phyloP scores from a whole-genome alignment of 2,329 filamentous ascomycete genomes.

The Alternaria gansuensis region DNA sequence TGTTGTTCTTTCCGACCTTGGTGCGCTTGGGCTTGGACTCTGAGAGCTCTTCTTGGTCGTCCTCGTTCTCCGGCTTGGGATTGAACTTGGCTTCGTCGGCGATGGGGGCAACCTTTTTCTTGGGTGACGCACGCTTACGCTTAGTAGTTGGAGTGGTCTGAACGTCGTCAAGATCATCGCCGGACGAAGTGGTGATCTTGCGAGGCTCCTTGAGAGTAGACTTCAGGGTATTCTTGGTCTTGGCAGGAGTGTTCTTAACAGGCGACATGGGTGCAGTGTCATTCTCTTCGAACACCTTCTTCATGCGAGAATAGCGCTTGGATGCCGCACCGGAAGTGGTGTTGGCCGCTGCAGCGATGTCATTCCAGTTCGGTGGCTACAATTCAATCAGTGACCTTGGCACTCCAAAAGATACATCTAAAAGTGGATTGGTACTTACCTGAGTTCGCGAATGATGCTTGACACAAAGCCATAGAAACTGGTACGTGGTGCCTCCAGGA shows the following conservation, averaged over 20 bases:
- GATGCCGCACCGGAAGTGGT: slow-evolving; percentile 45
- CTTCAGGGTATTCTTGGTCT: slow-evolving; percentile 16
- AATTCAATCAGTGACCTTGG: background rate
- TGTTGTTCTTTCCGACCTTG: slow-evolving; percentile 4
- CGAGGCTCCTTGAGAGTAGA: slow-evolving; percentile 14
- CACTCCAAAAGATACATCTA: background rate
- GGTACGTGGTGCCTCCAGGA: slow-evolving; percentile 24
- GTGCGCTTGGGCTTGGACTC: slow-evolving; percentile 18
- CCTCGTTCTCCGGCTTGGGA: slow-evolving; percentile 4
- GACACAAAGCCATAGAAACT: slow-evolving; percentile 44
- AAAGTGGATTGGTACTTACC: slow-evolving; percentile 22
- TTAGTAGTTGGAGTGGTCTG: slow-evolving; percentile 18
- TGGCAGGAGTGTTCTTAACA: background rate
- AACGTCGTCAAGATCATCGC: background rate
- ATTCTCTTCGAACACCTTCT: slow-evolving; percentile 40
- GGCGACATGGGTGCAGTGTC: slow-evolving; percentile 14
- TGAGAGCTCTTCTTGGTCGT: background rate
- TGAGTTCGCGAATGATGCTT: slow-evolving; percentile 39
- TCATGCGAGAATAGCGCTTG: slow-evolving; percentile 49
- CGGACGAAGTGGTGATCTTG: slow-evolving; percentile 1
- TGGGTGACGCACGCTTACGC: slow-evolving; percentile 33
- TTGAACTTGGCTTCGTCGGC: slow-evolving; percentile 10
- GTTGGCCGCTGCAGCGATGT: slow-evolving; percentile 38
- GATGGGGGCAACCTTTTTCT: slow-evolving; percentile 11
- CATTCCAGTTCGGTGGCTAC: slow-evolving; percentile 38